A percentile compares a stretch with the other conserved stretches of the same genome.
Conservation (phyloP, 805 yeast genomes). For the Candida morakotiae region DNA sequence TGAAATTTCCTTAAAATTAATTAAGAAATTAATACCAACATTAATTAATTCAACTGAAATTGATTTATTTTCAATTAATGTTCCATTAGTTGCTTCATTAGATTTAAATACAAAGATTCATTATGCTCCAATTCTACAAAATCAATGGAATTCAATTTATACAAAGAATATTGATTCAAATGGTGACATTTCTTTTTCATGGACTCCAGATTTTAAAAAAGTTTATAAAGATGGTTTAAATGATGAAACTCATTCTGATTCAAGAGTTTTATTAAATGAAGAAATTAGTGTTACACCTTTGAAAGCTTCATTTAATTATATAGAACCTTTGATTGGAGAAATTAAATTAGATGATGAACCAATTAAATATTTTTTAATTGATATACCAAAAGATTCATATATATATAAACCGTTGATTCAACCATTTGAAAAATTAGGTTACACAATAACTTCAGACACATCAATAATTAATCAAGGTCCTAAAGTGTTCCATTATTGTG, state of each 20-base stretch:
- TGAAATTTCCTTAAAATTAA: slow-evolving; percentile 57
- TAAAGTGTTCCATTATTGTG: slow-evolving; percentile 73
- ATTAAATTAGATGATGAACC: slow-evolving; percentile 35
- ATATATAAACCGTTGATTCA: slow-evolving; percentile 37
- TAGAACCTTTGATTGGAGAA: slow-evolving; percentile 54
- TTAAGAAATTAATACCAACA: slow-evolving; percentile 51
- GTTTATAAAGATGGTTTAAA: slow-evolving; percentile 51
- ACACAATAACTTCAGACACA: slow-evolving; percentile 13
- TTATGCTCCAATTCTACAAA: slow-evolving; percentile 77
- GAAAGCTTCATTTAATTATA: slow-evolving; percentile 63
- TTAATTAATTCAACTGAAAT: slow-evolving; percentile 29
- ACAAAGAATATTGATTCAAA: slow-evolving; percentile 19
- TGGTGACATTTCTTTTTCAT: slow-evolving; percentile 50
- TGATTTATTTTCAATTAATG: slow-evolving; percentile 79
- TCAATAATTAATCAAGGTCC: slow-evolving; percentile 21
- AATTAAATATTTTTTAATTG: slow-evolving; percentile 23
- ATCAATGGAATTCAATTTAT: slow-evolving; percentile 74
- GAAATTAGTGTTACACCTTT: slow-evolving; percentile 53
- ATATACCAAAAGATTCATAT: slow-evolving; percentile 37
- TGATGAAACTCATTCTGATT: slow-evolving; percentile 55
- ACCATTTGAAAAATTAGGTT: slow-evolving; percentile 27
- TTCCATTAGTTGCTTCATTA: slow-evolving; percentile 65
- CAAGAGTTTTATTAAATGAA: slow-evolving; percentile 62
- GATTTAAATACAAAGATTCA: slow-evolving; percentile 55
- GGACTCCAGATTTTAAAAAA: slow-evolving; percentile 79